Percentiles rank a stretch among this genome's conserved stretches.
Evolutionary conservation across 2,329 filamentous ascomycete species (phyloP).

Genomic region (Cadophora malorum): DNA sequence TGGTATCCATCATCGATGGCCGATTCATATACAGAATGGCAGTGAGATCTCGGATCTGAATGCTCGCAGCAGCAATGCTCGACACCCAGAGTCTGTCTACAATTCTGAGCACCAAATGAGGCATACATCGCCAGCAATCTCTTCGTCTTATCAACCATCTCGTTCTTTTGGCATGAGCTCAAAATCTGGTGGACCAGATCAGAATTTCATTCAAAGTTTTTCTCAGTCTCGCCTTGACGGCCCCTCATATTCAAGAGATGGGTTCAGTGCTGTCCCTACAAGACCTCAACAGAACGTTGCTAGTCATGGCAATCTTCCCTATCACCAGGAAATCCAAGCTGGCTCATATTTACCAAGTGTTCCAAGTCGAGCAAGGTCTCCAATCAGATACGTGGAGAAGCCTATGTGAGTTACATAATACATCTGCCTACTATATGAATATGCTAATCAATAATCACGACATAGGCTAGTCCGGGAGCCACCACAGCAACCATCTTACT

Average conservation of each 20-base stretch:
- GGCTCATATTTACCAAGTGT: slow-evolving; percentile 32
- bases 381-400: slow-evolving; percentile 37
- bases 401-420: slow-evolving; percentile 38
- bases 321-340: slow-evolving; percentile 34
- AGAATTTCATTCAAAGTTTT: slow-evolving; percentile 41
- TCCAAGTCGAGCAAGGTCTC: slow-evolving; percentile 38
- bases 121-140: slow-evolving; percentile 33
- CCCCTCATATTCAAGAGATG: slow-evolving; percentile 33
- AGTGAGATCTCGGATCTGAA: slow-evolving; percentile 24
- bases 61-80: slow-evolving; percentile 31
- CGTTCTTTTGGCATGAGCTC: slow-evolving; percentile 36
- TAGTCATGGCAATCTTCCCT: slow-evolving; percentile 27
- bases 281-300: slow-evolving; percentile 32
- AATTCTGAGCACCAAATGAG: slow-evolving; percentile 28
- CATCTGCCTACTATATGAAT: slow-evolving; percentile 5
- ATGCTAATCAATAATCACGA: slow-evolving; percentile 31
- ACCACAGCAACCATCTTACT: slow-evolving; percentile 22
- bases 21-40: slow-evolving; percentile 24
- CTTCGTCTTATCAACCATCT: slow-evolving; percentile 35
- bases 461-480: slow-evolving; percentile 30
- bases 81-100: slow-evolving; percentile 32
- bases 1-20: slow-evolving; percentile 29
- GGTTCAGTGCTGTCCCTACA: slow-evolving; percentile 35
- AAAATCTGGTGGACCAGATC: slow-evolving; percentile 35
- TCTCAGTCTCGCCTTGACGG: slow-evolving; percentile 43